These are phyloP conservation scores for Nothophytophthora sp. DNA, from an alignment of 352 stramenopile genomes.

Conservation along the genomic window DNA sequence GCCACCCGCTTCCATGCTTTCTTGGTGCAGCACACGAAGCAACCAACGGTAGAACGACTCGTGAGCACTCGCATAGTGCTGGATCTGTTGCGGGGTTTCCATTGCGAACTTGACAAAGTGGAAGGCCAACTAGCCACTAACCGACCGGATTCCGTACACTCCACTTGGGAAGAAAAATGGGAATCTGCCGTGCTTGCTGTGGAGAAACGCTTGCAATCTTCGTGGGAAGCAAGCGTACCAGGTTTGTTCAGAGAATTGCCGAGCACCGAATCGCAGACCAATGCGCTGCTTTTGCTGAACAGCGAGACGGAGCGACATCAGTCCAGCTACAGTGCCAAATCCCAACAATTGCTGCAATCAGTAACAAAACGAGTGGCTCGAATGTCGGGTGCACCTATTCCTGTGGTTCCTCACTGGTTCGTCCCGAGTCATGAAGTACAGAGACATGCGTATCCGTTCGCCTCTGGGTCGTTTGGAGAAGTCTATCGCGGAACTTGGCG, in stretches of 20 bases:
- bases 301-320: too few species aligned
- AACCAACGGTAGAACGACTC: conserved; percentile 10
- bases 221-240: conserved; percentile 6
- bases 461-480: conserved; percentile 1
- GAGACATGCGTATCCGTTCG: conserved; percentile 2
- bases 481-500: conserved; percentile 15
- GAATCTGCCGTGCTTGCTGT: neutral
- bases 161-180: conserved; percentile 4
- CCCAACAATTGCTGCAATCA: too few species aligned
- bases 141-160: neutral
- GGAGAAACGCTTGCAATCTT: conserved; percentile 3
- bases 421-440: conserved; percentile 6
- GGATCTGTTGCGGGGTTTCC: conserved; percentile 1
- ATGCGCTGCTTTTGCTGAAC: too few species aligned
- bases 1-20: conserved; percentile 9
- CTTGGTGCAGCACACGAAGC: conserved; percentile 8
- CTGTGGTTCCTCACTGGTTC: too few species aligned
- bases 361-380: too few species aligned
- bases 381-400: too few species aligned
- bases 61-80: conserved; percentile 14
- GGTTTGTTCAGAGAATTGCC: too few species aligned
- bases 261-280: too few species aligned
- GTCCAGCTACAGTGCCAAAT: too few species aligned
- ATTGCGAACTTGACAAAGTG: conserved; percentile 5
- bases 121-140: neutral